Base-by-base conservation (phyloP, 352 stramenopile species). In the Peronospora destructor region DNA sequence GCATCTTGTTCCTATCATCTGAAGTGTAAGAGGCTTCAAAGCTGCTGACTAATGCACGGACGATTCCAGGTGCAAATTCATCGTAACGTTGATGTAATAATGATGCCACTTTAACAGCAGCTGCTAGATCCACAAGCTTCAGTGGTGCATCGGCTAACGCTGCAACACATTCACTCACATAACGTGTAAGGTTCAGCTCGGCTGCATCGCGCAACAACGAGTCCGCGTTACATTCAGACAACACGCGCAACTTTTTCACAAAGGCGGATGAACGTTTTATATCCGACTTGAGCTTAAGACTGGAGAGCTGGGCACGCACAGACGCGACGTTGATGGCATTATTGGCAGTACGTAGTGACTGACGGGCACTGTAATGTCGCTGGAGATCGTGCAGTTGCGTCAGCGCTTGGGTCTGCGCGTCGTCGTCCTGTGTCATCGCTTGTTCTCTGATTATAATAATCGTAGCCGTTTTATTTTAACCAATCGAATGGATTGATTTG, bases 261-360 rank as follows among this genome's bases (percentile, higher is more conserved):
- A 98, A 98, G 29, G 94, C 91, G 26, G 92, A 98, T 45, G 88
- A 98, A 64, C 97, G 97, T 70, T 98, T 98, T 45, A 99, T 90
- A 76, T 99, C 95, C 46, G 87, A 92, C 66, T 98, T 98, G 45
- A 98, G 85, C 63, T 88, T 92, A 35, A 97, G 85, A 42, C 88
- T 67, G 36, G 96, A 71, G 47, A 98, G 86, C 35, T 77, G 64
- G 32, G 76, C 70, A 36, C 94, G 87, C 29, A 83, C 59, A 28
- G 66, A 46, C 46, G 55, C 53, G 21, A 90, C 80, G 19, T 50
- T 57, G n/a, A 56, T 56, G 0, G 53, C 25, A 14, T 59, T 59
- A 59, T 96, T 95, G 38, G 76, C 58, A 14, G 39, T 41, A 6
- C 87, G 81, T 26, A 95, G 59, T 16, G 64, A 59, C 28, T 38